Conservation (phyloP, 1,284 basidiomycete species). For the Puccinia polysora region DNA sequence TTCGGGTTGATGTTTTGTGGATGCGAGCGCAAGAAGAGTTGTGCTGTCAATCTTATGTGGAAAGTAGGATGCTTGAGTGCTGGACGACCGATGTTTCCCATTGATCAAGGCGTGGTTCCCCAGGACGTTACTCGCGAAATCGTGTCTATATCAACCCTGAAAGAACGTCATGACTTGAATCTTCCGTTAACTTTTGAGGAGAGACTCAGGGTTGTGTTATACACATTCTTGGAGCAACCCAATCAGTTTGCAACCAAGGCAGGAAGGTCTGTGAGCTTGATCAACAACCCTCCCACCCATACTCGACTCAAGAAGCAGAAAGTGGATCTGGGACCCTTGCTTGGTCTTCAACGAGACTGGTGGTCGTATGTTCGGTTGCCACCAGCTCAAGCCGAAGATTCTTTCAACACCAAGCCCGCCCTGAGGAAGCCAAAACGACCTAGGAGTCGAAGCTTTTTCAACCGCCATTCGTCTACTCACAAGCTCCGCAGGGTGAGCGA, state of each 20-base stretch:
- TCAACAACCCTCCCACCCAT: conserved; percentile 5
- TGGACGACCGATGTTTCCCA: conserved; percentile 41
- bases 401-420: not conserved
- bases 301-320: conserved; percentile 26
- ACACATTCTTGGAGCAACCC: conserved; percentile 35
- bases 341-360: conserved; percentile 39
- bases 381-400: not conserved
- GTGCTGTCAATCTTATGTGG: conserved; percentile 43
- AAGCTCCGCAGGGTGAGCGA: conserved; percentile 39
- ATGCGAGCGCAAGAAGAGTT: conserved; percentile 40
- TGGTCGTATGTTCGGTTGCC: conserved; percentile 28
- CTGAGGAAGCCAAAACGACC: conserved; percentile 18
- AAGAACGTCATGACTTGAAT: conserved; percentile 22
- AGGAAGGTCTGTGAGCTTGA: not conserved
- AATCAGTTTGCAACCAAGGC: not conserved
- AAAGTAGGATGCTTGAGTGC: conserved; percentile 41
- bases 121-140: conserved; percentile 10
- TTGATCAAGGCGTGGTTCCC: not conserved
- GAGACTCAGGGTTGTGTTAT: conserved; percentile 8
- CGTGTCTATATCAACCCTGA: conserved; percentile 12
- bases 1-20: conserved; percentile 39
- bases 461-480: not conserved
- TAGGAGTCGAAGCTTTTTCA: conserved; percentile 23
- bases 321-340: conserved; percentile 36
- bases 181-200: conserved; percentile 31